Evolutionary conservation across 768 basidiomycete genomes (phyloP).

Genomic region (Lyophyllum shimeji): DNA sequence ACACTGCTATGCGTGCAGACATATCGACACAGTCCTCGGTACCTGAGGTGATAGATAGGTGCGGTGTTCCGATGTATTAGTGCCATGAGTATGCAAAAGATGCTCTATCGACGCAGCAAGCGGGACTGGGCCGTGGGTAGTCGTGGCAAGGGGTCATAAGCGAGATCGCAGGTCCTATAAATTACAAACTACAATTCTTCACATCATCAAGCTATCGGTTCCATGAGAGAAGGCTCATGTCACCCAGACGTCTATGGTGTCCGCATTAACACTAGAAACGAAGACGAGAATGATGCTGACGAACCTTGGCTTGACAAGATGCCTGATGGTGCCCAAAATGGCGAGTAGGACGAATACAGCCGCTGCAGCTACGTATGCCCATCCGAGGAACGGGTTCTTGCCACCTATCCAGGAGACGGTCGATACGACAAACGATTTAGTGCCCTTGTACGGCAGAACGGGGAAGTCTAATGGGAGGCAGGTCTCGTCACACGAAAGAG

Average conservation of each 20-base stretch:
- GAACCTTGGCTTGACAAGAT: slow-evolving; percentile 90
- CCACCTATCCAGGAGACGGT: slow-evolving; percentile 99
- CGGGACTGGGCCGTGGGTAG: not conserved
- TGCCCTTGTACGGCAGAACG: slow-evolving; percentile 86
- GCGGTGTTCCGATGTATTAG: slow-evolving; percentile 6
- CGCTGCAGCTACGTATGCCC: slow-evolving; percentile 93
- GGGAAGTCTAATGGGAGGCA: slow-evolving; percentile 74
- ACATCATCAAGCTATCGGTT: slow-evolving; percentile 49
- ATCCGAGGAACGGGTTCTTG: slow-evolving; percentile 97
- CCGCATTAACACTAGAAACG: not conserved
- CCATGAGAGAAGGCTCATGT: slow-evolving; percentile 88
- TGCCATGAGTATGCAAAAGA: not conserved
- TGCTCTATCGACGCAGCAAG: not conserved
- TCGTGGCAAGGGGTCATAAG: not conserved
- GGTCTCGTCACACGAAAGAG: slow-evolving; percentile 13
- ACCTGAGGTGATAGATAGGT: not conserved
- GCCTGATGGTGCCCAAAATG: slow-evolving; percentile 84
- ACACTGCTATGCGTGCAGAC: slow-evolving; percentile 23
- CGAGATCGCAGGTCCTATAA: slow-evolving; percentile 11
- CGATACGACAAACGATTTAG: slow-evolving; percentile 95
- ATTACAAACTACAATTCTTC: slow-evolving; percentile 12
- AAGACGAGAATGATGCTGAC: slow-evolving; percentile 13
- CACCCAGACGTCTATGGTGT: slow-evolving; percentile 69
- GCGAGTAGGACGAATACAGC: slow-evolving; percentile 87
- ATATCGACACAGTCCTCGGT: not conserved